Conservation (phyloP, 1,139 yeast species). For the Kazachstania sp. region DNA sequence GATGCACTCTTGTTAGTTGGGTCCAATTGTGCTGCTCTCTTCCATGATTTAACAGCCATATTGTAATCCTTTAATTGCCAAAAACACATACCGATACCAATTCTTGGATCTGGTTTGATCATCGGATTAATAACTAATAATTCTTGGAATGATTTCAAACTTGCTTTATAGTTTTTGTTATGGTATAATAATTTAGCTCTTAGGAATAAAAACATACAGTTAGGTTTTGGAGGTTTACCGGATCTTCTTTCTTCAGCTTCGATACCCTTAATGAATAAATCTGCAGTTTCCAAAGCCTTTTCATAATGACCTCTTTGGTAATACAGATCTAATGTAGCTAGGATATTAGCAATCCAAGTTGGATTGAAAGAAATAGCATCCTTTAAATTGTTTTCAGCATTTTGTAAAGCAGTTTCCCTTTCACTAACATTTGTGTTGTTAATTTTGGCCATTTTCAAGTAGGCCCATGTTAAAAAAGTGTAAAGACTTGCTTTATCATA, state of each 20-base stretch:
- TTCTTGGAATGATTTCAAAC: conserved; percentile 77
- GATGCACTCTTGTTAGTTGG: conserved; percentile 55
- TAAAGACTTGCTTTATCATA: conserved; percentile 49
- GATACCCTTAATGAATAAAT: conserved; percentile 42
- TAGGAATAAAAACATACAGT: conserved; percentile 72
- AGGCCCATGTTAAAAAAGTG: conserved; percentile 67
- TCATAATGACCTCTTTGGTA: conserved; percentile 47
- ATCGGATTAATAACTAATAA: conserved; percentile 69
- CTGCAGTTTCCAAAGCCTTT: conserved; percentile 57
- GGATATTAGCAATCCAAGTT: conserved; percentile 40
- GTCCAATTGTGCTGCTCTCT: conserved; percentile 62
- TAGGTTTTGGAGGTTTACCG: conserved; percentile 33
- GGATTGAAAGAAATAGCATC: conserved; percentile 36
- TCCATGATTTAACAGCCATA: conserved; percentile 79
- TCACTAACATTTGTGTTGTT: conserved; percentile 29
- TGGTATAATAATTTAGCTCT: conserved; percentile 74
- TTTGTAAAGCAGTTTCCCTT: conserved; percentile 25
- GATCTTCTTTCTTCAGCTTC: conserved; percentile 28
- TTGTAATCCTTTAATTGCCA: conserved; percentile 77
- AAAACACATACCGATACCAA: conserved; percentile 90
- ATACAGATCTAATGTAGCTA: conserved; percentile 51
- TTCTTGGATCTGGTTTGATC: conserved; percentile 82
- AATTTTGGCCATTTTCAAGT: conserved; percentile 42
- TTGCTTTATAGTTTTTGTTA: conserved; percentile 62
- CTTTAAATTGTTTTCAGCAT: conserved; percentile 33